Conservation (phyloP, 2,329 filamentous ascomycete genomes). For the Phaeosphaeria sp. region DNA sequence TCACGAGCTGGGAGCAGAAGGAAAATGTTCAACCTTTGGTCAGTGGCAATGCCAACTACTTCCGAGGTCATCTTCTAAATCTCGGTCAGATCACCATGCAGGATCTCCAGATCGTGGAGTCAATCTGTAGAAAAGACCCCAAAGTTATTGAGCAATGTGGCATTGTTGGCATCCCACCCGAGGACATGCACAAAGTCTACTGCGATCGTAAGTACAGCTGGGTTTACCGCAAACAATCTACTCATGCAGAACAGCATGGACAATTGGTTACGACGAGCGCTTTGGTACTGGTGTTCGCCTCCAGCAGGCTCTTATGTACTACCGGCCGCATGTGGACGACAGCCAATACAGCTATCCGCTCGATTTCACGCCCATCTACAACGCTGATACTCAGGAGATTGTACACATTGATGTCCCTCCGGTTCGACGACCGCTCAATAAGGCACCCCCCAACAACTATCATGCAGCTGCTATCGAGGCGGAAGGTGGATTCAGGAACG, state of each 20-base stretch:
- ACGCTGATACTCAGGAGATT: conserved; percentile 78
- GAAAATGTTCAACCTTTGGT: conserved; percentile 83
- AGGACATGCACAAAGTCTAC: conserved; percentile 95
- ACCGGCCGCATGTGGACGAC: conserved; percentile 82
- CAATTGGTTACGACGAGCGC: conserved; percentile 91
- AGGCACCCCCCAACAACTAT: conserved; percentile 78
- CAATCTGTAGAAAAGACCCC: conserved; percentile 75
- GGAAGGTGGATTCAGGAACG: conserved; percentile 75
- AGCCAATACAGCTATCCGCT: conserved; percentile 90
- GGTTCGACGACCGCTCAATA: conserved; percentile 76
- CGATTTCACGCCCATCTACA: conserved; percentile 93
- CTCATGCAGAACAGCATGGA: conserved; percentile 71
- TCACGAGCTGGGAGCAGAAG: conserved; percentile 76
- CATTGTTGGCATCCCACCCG: conserved; percentile 77
- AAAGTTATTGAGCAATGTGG: conserved; percentile 91
- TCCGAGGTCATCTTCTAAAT: not conserved
- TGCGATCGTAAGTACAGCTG: conserved; percentile 74
- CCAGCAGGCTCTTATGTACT: conserved; percentile 96
- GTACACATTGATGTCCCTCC: conserved; percentile 85
- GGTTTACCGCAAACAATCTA: not conserved
- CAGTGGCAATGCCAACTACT: conserved; percentile 33
- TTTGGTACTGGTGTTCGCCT: conserved; percentile 80
- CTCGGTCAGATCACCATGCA: conserved; percentile 80
- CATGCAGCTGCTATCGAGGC: conserved; percentile 74
- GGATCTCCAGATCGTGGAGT: conserved; percentile 82